Percentiles rank a stretch among this genome's conserved stretches.
These are phyloP conservation scores for Cornus controversa DNA, from an alignment of 148 eudicot species.

Conservation along the genomic window DNA sequence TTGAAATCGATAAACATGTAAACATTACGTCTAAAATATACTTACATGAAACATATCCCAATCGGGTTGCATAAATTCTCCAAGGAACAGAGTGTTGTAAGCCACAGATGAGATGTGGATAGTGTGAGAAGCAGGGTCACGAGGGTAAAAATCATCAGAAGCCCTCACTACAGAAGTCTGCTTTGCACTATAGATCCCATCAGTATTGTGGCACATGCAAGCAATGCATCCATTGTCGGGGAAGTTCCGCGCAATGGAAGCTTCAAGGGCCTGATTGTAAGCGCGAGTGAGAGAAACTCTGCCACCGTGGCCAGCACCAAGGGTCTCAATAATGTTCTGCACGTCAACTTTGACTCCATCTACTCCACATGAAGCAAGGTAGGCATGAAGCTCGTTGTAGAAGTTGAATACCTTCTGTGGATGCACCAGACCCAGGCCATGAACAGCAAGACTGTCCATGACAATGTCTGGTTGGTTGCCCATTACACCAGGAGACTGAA, in stretches of 20 bases:
- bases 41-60: constrained; percentile 99
- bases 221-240: constrained; percentile 88
- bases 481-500: constrained; percentile 76
- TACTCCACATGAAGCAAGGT: constrained; percentile 90
- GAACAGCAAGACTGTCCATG: constrained; percentile 87
- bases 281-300: constrained; percentile 81
- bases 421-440: constrained; percentile 85
- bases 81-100: constrained; percentile 85
- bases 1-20: not conserved
- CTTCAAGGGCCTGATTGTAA: constrained; percentile 81
- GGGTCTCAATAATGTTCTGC: constrained; percentile 91
- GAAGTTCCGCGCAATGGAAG: constrained; percentile 72
- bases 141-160: constrained; percentile 91
- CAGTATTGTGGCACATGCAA: constrained; percentile 94
- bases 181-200: constrained; percentile 72
- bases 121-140: constrained; percentile 96
- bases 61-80: constrained; percentile 94
- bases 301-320: constrained; percentile 97
- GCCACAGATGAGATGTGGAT: constrained; percentile 89
- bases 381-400: constrained; percentile 97
- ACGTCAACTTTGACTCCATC: constrained; percentile 99
- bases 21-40: constrained; percentile 1
- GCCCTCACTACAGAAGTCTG: constrained; percentile 84
- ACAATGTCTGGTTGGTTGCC: constrained; percentile 95
- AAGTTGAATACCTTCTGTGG: constrained; percentile 88